phyloP scores from a whole-genome alignment of 1,139 yeast genomes.

The Tardiomyces depauwii region DNA sequence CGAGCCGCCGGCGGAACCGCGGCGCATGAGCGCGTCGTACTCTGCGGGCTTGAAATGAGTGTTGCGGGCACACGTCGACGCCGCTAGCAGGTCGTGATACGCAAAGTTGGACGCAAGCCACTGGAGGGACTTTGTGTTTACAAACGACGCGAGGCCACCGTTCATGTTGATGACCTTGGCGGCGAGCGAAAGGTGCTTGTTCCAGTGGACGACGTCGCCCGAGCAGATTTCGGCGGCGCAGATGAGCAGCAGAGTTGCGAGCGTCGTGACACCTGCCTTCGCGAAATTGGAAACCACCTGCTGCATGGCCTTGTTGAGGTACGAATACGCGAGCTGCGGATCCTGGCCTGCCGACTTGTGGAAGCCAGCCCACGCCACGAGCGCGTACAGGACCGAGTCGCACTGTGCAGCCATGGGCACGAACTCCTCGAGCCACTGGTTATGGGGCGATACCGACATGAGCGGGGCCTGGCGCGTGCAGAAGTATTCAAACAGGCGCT shows the following conservation, averaged over 20 bases:
- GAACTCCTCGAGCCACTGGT: constrained; percentile 62
- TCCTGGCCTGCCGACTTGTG: constrained; percentile 36
- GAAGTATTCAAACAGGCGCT: constrained; percentile 53
- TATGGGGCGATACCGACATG: constrained; percentile 55
- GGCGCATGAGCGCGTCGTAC: constrained; percentile 41
- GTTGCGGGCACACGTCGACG: constrained; percentile 32
- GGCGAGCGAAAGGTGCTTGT: constrained; percentile 48
- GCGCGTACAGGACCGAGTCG: constrained; percentile 54
- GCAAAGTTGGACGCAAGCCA: constrained; percentile 78
- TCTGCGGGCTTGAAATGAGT: constrained; percentile 23
- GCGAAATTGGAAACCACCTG: constrained; percentile 10
- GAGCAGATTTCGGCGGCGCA: constrained; percentile 66
- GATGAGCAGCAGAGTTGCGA: constrained; percentile 57
- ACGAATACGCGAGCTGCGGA: constrained; percentile 27
- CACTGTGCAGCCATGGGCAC: constrained; percentile 67
- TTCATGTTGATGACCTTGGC: constrained; percentile 42
- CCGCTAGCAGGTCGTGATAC: constrained; percentile 66
- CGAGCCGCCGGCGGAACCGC: constrained; percentile 18
- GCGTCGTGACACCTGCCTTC: constrained; percentile 28
- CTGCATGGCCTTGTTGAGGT: constrained; percentile 23
- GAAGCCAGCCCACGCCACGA: constrained; percentile 72
- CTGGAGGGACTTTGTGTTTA: constrained; percentile 46
- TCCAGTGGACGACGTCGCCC: constrained; percentile 68
- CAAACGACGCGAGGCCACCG: constrained; percentile 45
- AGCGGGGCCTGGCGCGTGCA: constrained; percentile 45